Base-by-base conservation (phyloP, 2,329 filamentous ascomycete species). In the Calonectria naviculata region DNA sequence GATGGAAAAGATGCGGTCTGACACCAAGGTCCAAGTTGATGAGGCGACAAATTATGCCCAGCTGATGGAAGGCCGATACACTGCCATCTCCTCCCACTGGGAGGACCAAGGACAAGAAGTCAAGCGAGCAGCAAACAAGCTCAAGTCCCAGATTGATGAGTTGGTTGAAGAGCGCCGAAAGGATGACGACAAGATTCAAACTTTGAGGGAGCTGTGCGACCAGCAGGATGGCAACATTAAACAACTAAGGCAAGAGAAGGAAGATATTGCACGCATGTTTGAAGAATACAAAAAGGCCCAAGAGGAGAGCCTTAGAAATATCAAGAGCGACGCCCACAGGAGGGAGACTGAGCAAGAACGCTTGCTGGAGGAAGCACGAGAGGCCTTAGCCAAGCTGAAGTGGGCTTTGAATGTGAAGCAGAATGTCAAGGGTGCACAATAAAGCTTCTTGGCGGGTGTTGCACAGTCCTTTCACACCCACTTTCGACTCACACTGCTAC, bases 401-500 rank as follows among this genome's bases (percentile, higher is more conserved):
- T 95, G 93, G 93, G 92, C 93, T 17, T 87, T 95, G 74, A 90
- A 88, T 65, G 88, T 93, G 63, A 92, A 93, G 83, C 83, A 89
- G 71, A 91, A 89, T 73, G 87, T 92, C 67, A 86, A 85, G 68
- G 89, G 85, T 66, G 88, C 89, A 8, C 81, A 88, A 80, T 91
- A 80, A 85, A 8, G 8, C 29, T 21, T 38, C 5, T 26, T 28
- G 34, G 21, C 34, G 21, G 21, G 34, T 28, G 31, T 38, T 58
- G 52, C 31, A 58, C 34, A 1, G 19, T 61, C 24, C 31, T 52
- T 46, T 29, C 28, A 28, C 31, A 21, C 36, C 29, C 21, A 52
- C 28, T 26, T 41, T 19, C n/a, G 28, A 38, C 13, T 31, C 52
- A 26, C 7, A 19, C 52, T 24, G 52, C 31, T 58, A 28, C 52